A percentile compares a stretch with the other conserved stretches of the same genome.
Conservation (phyloP, 768 basidiomycete species). For the Neoboletus subvelutipes region DNA sequence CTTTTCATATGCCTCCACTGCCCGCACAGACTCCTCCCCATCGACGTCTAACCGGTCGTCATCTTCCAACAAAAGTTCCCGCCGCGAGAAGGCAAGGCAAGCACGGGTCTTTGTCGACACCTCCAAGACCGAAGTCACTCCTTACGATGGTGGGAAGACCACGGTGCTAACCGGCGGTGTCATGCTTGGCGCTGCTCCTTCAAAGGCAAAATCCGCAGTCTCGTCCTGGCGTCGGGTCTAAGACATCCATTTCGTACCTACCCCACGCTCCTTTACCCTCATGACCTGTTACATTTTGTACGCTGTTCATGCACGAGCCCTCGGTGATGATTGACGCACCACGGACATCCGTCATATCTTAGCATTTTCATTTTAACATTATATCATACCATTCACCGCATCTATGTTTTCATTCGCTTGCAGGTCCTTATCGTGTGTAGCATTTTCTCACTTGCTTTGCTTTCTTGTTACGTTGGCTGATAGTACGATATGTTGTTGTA, state of each 20-base stretch:
- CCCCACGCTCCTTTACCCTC: conserved; percentile 26
- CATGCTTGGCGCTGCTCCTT: conserved; percentile 66
- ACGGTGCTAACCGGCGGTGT: conserved; percentile 86
- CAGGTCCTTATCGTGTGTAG: conserved; percentile 31
- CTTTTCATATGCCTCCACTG: conserved; percentile 65
- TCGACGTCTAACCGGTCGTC: conserved; percentile 42
- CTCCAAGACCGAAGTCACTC: conserved; percentile 75
- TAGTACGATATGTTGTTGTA: conserved; percentile 33
- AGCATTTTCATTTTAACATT: conserved; percentile 35
- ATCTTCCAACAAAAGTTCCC: conserved; percentile 54
- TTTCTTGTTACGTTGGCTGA: conserved; percentile 24
- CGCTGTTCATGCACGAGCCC: conserved; percentile 25
- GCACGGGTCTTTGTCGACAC: conserved; percentile 72
- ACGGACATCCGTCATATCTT: conserved; percentile 31
- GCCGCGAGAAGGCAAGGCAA: conserved; percentile 67
- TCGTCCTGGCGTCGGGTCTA: conserved; percentile 62
- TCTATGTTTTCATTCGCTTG: conserved; percentile 23
- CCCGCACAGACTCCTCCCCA: conserved; percentile 50
- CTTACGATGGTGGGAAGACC: conserved; percentile 86
- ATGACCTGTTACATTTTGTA: conserved; percentile 23
- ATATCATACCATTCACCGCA: conserved; percentile 32
- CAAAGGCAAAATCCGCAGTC: conserved; percentile 31
- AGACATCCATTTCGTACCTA: conserved; percentile 17
- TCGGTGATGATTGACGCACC: conserved; percentile 28
- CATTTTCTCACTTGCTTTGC: conserved; percentile 24